Evolutionary conservation across 495 filamentous ascomycete genomes (phyloP), one percentile per base, ranked within the genome.

Genomic region (Jackrogersella multiformis): DNA sequence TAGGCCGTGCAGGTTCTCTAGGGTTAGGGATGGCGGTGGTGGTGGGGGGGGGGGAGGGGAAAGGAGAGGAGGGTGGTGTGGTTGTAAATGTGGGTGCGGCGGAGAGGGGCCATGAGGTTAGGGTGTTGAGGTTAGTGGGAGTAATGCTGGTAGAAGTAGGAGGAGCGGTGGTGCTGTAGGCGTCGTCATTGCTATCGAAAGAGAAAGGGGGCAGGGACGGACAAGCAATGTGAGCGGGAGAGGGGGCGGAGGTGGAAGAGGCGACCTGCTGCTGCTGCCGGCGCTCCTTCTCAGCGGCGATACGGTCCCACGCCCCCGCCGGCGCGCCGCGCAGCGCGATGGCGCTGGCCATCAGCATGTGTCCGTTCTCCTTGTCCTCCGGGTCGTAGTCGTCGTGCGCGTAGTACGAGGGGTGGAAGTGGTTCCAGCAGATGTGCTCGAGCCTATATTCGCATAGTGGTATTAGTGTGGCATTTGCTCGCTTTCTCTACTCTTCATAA

Each of bases 371-470:
- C 13, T 39, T 30, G n/a, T 48, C 57, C 32, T 44, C 41, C n/a
- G 71, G 61, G 39, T 72, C 65, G 60, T 73, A 73, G 52, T 45
- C 42, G 54, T 61, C 30, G 58, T 57, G 55, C 55, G 67, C 15
- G 69, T 73, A 77, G 69, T 73, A 62, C 8, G 69, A 59, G 34
- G 52, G 61, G 60, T 73, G 57, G 65, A 83, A 83, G 68, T 84
- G 81, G 55, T 76, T 66, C 69, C 81, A 78, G 76, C 81, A 85
- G 45, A 80, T 73, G 64, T 82, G 79, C 59, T 85, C 81, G 20
- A 85, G 78, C 1, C 82, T 85, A 26, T 32, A 26, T 46, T 12
- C 2, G 16, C 0, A 18, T 9, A 24, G n/a, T n/a, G n/a, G n/a
- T n/a, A 7, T 6, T 23, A 12, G 23, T 18, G n/a, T n/a, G n/a